Evolutionary conservation across 169 alveolate genomes (phyloP).

Genomic region (Blepharisma undulans): DNA sequence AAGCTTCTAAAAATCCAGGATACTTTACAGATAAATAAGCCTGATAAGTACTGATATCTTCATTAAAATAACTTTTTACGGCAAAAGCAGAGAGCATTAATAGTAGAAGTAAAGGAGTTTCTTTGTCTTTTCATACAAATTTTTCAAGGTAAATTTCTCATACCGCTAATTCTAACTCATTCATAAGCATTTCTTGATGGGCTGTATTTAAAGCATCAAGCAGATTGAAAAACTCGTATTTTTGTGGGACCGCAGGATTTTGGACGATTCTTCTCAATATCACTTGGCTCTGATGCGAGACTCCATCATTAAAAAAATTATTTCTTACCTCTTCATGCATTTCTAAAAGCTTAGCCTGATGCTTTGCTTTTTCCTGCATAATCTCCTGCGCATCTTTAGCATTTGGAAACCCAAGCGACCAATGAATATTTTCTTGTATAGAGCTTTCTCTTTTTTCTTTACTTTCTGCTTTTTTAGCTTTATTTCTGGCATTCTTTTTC

Average conservation of each 20-base stretch:
- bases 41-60: background rate
- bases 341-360: background rate
- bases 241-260: background rate
- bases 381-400: no score
- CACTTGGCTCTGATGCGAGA: conserved; percentile 7
- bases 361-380: conserved; percentile 7
- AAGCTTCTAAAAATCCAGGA: background rate
- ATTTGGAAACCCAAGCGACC: no score
- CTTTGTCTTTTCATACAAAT: background rate
- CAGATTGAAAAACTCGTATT: background rate
- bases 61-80: background rate
- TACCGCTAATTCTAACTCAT: conserved; percentile 19
- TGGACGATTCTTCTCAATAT: background rate
- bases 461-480: no score
- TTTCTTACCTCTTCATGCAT: background rate
- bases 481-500: no score
- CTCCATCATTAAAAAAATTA: background rate
- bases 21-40: background rate
- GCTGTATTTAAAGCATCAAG: background rate
- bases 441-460: no score
- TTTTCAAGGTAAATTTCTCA: background rate
- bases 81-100: background rate
- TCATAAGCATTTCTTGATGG: background rate
- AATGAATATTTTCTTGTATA: no score
- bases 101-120: background rate